Base-by-base conservation (phyloP, 768 basidiomycete species). In the Rhizopogon sp. region DNA sequence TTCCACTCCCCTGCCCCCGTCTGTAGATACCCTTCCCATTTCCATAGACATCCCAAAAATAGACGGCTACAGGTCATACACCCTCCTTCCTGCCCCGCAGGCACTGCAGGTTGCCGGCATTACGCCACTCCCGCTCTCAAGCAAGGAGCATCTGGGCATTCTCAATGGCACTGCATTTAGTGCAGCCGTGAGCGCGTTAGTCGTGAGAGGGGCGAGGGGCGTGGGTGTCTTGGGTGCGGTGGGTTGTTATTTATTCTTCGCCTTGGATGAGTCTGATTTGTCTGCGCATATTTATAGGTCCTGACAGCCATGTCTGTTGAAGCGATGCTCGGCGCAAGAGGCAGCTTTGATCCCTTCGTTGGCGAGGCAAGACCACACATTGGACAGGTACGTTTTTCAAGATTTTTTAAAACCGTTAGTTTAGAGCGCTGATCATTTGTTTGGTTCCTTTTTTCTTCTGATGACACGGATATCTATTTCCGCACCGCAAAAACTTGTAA, bases 111-210 rank as follows among this genome's bases (percentile, higher is more conserved):
- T 75, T 20, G 84, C 88, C 58, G 70, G 76, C 39, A 81, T 91
- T 28, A 69, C 76, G 43, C 87, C 90, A 1, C 76, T 93, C 53
- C 71, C 81, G 25, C 80, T 90, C 16, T 80, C 76, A 3, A 84
- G 84, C 14, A 91, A 91, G 68, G 89, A 91, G 52, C 88, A 89
- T 59, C 78, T 90, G 13, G 90, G 89, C 11, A 81, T 91, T 50
- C 70, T 90, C 41, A 94, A 94, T 65, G 93, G 92, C 49, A 92
- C 91, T 1, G 88, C 90, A 0, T 92, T 92, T 70, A 88, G 87
- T 35, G 84, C 91, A 0, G 84, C 88, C 6, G 80, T 90, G n/a
- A 87, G 83, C 4, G 76, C 85, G 6, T 76, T 94, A 14, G 88
- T 86, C 8, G 70, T 91, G 52, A 79, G 83, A 60, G 88, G 90